Evolutionary conservation across 164 flowering plant species (phyloP).

Genomic region (Chimonanthus praecox): DNA sequence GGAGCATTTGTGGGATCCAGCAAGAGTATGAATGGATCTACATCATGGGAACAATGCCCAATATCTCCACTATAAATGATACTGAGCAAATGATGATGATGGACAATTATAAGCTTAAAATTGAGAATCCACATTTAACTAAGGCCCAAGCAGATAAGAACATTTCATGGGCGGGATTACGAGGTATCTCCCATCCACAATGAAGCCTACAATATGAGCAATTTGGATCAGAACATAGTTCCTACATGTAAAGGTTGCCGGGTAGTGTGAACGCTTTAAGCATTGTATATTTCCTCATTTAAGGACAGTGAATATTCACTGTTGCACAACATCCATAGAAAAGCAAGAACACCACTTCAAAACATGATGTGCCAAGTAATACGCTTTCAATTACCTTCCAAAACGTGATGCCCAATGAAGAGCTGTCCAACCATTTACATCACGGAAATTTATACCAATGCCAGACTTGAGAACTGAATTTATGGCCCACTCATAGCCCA

Average conservation of each 20-base stretch:
- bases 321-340: background rate
- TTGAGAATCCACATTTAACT: too few relatives aligned
- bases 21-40: background rate
- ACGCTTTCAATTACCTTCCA: conserved; percentile 58
- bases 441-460: conserved; percentile 80
- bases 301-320: background rate
- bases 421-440: conserved; percentile 89
- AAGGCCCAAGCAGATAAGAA: background rate
- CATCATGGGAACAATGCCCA: background rate
- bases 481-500: conserved; percentile 97
- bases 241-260: background rate
- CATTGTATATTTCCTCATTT: background rate
- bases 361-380: background rate
- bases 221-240: background rate
- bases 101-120: too few relatives aligned
- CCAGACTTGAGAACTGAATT: conserved; percentile 59
- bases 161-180: background rate
- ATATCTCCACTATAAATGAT: background rate
- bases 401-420: conserved; percentile 99
- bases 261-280: background rate
- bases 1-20: background rate
- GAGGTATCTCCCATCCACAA: background rate
- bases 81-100: background rate
- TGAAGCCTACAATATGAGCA: background rate
- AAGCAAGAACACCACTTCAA: background rate